Evolutionary conservation across 306 rosid genomes (phyloP).

Genomic region (barrel medic (Medicago truncatula)): DNA sequence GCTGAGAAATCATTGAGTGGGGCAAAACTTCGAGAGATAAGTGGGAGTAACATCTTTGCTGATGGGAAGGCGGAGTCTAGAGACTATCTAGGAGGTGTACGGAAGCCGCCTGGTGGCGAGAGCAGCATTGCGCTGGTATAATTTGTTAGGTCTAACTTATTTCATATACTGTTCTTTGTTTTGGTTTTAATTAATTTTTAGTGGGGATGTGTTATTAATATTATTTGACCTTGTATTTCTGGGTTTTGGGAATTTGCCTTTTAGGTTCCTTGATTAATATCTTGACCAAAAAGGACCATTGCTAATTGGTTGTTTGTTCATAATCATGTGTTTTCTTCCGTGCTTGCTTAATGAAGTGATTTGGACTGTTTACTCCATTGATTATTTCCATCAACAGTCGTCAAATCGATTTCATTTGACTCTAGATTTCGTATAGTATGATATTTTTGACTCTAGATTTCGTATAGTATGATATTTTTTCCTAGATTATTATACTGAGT

Average conservation of each 20-base stretch:
- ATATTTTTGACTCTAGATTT: too few relatives aligned
- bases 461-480: too few relatives aligned
- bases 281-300: slow-evolving; percentile 62
- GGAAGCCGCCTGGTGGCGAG: slow-evolving; percentile 99
- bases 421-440: too few relatives aligned
- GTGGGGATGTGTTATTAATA: slow-evolving; percentile 70
- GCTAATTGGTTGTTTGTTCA: slow-evolving; percentile 93
- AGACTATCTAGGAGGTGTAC: slow-evolving; percentile 90
- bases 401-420: too few relatives aligned
- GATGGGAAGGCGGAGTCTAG: slow-evolving; percentile 93
- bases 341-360: slow-evolving; percentile 63
- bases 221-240: slow-evolving; percentile 72
- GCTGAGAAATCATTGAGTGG: slow-evolving; percentile 79
- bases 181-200: slow-evolving; percentile 52
- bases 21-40: slow-evolving; percentile 91
- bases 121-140: slow-evolving; percentile 98
- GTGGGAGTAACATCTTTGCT: slow-evolving; percentile 94
- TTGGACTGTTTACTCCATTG: slow-evolving; percentile 54
- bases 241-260: slow-evolving; percentile 72
- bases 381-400: too few relatives aligned
- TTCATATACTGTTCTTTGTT: slow-evolving; percentile 58
- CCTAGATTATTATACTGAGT: too few relatives aligned
- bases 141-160: slow-evolving; percentile 78
- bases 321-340: slow-evolving; percentile 55
- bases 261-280: slow-evolving; percentile 68